Conservation (phyloP, 2,329 filamentous ascomycete species). For the Aspergillus neoniger region DNA sequence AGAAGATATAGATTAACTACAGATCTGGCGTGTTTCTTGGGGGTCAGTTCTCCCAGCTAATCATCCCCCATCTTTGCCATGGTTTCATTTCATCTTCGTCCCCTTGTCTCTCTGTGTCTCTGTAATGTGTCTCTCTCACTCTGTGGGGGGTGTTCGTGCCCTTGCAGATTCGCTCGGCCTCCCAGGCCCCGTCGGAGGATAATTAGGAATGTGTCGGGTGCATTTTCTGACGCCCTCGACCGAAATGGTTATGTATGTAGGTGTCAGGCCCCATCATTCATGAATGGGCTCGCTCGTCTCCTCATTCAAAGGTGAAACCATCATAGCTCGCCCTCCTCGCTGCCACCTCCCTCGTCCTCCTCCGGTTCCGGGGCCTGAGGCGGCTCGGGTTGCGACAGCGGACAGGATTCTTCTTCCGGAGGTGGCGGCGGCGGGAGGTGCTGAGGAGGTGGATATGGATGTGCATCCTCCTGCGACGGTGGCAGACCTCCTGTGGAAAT, state of each 20-base stretch:
- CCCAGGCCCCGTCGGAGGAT: not conserved
- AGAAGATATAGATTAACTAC: not conserved
- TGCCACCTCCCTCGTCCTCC: conserved; percentile 41
- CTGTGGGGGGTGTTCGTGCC: not conserved
- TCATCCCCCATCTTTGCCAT: not conserved
- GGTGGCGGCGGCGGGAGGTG: conserved; percentile 13
- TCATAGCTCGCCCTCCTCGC: conserved; percentile 47
- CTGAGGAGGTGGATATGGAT: conserved; percentile 12
- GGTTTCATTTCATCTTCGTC: too few relatives aligned
- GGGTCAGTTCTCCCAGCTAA: not conserved
- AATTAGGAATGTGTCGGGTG: not conserved
- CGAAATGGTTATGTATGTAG: not conserved
- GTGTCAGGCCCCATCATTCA: not conserved
- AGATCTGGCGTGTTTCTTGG: not conserved
- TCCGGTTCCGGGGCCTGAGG: conserved; percentile 10
- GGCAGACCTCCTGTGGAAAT: conserved; percentile 7
- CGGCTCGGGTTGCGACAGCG: not conserved
- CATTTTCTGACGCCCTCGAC: not conserved
- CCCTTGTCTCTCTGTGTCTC: too few relatives aligned
- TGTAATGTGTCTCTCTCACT: too few relatives aligned
- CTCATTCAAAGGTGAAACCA: not conserved
- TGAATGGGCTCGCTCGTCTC: not conserved
- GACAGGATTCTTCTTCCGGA: not conserved
- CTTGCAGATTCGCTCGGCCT: not conserved
- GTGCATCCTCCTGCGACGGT: conserved; percentile 3